Evolutionary conservation across 2,329 filamentous ascomycete species (phyloP), one percentile per base, ranked within the genome.

Genomic region (Talaromyces verruculosus): DNA sequence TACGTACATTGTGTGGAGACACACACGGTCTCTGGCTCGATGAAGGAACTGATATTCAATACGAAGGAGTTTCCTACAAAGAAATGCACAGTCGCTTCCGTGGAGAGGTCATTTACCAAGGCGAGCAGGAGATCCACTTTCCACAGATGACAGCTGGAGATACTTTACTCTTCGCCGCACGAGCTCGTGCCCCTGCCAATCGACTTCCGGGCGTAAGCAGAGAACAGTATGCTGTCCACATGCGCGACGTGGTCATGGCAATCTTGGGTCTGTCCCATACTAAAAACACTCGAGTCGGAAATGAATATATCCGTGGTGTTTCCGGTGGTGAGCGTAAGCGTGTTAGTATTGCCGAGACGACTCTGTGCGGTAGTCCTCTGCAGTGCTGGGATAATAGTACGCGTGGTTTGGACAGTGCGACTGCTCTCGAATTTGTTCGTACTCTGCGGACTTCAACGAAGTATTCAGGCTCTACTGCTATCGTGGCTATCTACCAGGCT

Each of bases 1-100:
- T 96, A 67, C 94, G 95, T 82, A 91, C 91, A 0, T 86, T 95
- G 69, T 85, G 91, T 6, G 91, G 92, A 68, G 91, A 95, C 77
- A 91, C 89, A 53, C 89, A 92, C 70, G 92, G 92, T 65, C 88
- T 93, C 72, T 87, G 84, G 70, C 83, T 93, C 37, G 89, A 91
- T 61, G 79, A 89, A 3, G 79, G 81, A 15, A 88, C 90, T 0
- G 87, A 90, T 67, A 86, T 95, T 76, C 93, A 94, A 79, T 95
- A 94, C 73, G 89, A 94, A 68, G 77, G 69, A 71, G 78, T 78
- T 51, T 73, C 76, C 3, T 74, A 75, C 53, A 72, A 77, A 53
- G 65, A 89, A 91, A 47, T 65, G 62, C 62, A 65, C 33, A 62
- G 37, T 35, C 62, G 65, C 3, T 67, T 67, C 25, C 61, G 65